Conservation (phyloP, 805 yeast species). For the Ogataea trehaloabstinens region DNA sequence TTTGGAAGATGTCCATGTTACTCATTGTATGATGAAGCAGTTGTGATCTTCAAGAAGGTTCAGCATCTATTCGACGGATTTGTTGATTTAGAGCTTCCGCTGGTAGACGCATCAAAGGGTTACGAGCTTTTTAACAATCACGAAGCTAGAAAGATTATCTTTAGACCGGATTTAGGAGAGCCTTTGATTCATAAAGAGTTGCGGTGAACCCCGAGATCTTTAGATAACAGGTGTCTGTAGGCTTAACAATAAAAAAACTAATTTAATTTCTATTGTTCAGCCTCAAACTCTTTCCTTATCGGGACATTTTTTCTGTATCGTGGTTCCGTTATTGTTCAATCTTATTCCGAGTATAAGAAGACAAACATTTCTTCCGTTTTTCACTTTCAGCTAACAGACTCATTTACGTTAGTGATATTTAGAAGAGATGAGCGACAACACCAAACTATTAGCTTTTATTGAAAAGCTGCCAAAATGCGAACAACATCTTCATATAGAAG, state of each 20-base stretch:
- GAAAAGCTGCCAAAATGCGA: constrained; percentile 53
- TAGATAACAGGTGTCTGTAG: no score
- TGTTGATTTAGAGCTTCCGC: neutral
- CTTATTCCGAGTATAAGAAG: no score
- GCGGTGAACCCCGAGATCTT: no score
- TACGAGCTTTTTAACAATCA: neutral
- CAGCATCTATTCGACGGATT: constrained; percentile 1
- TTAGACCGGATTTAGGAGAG: neutral
- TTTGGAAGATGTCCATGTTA: constrained; percentile 1
- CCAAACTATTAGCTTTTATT: constrained; percentile 23
- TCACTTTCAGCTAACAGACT: no score
- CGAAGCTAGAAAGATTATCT: neutral
- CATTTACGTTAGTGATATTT: no score
- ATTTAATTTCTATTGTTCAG: no score
- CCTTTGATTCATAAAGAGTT: neutral
- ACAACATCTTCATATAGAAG: constrained; percentile 83
- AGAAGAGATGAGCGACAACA: neutral
- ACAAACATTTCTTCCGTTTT: no score
- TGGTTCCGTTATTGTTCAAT: no score
- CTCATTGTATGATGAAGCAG: constrained; percentile 1
- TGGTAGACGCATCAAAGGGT: neutral
- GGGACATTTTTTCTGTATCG: no score
- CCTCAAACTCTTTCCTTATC: no score
- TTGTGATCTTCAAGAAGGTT: neutral
- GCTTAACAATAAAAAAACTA: no score